Evolutionary conservation across 805 yeast species (phyloP), one percentile per base, ranked within the genome.

Genomic region (Nakazawaea sp.): DNA sequence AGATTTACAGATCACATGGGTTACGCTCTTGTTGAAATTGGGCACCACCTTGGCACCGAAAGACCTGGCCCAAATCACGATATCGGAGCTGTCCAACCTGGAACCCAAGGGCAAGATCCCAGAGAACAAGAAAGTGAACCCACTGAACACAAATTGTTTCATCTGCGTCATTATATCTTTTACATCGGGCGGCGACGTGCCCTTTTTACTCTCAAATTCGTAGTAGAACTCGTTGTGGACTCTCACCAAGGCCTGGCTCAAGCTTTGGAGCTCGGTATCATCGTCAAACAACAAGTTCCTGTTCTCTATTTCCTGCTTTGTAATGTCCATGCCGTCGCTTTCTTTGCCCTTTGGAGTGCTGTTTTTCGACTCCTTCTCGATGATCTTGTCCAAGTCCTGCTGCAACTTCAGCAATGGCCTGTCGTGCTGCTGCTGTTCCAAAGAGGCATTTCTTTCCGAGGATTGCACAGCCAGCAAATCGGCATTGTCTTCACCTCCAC

Each of bases 41-140:
- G 78, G 66, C 1, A 81, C 81, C 6, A 90, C 88, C 2, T 66
- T 66, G 0, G 96, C 97, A 1, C 98, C 98, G 66, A 90, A 90
- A 38, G 89, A 85, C 34, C 74, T 72, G 10, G 90, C 84, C 97
- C 97, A 90, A 17, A 81, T 75, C 2, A 89, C 96, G 30, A 92
- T 84, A 53, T 87, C 96, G 4, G 94, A 92, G 24, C 69, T 61
- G 36, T 81, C 79, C 13, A 84, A 60, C 38, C 76, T 71, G 10
- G 79, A 68, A 1, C 92, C 92, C n/a, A 86, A 53, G 1, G 97
- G 97, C 17, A 92, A 70, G n/a, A 90, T 68, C 0, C 97, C 97
- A 4, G 95, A 82, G 47, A 92, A 81, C 15, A 90, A 68, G 38
- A 92, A 73, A 3, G 75, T 74, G 32, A 79, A 71, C 5, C 80